phyloP scores from a whole-genome alignment of 2,329 filamentous ascomycete genomes.

The Monosporascus sp. region DNA sequence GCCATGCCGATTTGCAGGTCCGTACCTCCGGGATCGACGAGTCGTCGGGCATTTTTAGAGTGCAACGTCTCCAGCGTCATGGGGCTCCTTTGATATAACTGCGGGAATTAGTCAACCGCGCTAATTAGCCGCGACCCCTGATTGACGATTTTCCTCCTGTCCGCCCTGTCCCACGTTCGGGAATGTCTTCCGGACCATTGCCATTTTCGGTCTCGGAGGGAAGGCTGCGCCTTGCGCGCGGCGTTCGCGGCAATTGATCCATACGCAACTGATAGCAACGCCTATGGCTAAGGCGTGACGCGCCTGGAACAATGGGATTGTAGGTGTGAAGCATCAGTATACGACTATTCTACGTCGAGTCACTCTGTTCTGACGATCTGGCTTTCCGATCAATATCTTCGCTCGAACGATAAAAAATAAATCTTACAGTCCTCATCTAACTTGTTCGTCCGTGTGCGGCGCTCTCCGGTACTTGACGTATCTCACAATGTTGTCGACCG shows the following conservation, averaged over 20 bases:
- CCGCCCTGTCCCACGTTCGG: constrained; percentile 19
- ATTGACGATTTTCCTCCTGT: constrained; percentile 13
- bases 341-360: not conserved
- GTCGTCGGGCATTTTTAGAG: constrained; percentile 7
- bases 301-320: not conserved
- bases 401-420: not conserved
- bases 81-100: constrained; percentile 10
- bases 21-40: constrained; percentile 16
- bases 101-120: constrained; percentile 6
- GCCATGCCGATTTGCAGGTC: constrained; percentile 6
- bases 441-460: not conserved
- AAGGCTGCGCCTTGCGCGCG: not conserved
- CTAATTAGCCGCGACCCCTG: constrained; percentile 22
- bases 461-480: not conserved
- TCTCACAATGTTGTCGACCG: constrained; percentile 15
- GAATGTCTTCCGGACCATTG: constrained; percentile 20
- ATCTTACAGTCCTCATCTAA: not conserved
- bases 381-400: not conserved
- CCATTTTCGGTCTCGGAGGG: constrained; percentile 24
- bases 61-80: not conserved
- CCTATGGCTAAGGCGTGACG: not conserved
- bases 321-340: not conserved
- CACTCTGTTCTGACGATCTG: not conserved
- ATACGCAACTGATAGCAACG: not conserved
- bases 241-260: not conserved